These are phyloP conservation scores for Metrosideros polymorpha DNA, from an alignment of 441 rosid species.

Conservation along the genomic window DNA sequence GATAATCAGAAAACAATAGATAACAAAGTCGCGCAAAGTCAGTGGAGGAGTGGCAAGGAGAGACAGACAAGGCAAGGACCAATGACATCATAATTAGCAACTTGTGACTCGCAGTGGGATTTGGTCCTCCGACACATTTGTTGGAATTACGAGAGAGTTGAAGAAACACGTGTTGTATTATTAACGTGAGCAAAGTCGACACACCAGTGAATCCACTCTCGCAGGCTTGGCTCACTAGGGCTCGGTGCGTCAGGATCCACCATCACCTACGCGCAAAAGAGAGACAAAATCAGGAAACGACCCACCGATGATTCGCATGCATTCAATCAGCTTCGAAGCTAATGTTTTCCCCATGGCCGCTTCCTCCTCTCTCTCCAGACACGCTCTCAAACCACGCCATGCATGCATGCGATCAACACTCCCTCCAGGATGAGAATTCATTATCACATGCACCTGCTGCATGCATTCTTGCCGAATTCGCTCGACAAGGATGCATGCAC, in stretches of 20 bases:
- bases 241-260: conserved; percentile 96
- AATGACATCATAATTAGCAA: not conserved
- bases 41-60: not conserved
- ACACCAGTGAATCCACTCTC: conserved; percentile 93
- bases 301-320: not conserved
- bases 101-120: not conserved
- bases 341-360: not conserved
- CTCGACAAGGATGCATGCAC: not conserved
- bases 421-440: not conserved
- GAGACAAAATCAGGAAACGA: not conserved
- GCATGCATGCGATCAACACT: not conserved
- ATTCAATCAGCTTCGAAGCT: not conserved
- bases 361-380: not conserved
- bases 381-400: not conserved
- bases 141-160: not conserved
- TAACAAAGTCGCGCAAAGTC: not conserved
- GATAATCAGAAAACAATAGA: not conserved
- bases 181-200: not conserved
- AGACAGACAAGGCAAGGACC: not conserved
- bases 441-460: not conserved
- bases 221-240: conserved; percentile 78
- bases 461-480: not conserved
- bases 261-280: conserved; percentile 39
- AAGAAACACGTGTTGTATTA: not conserved
- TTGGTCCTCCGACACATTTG: not conserved